These are phyloP conservation scores for Talaromyces amestolkiae DNA, from an alignment of 2,329 filamentous ascomycete genomes.

Conservation along the genomic window DNA sequence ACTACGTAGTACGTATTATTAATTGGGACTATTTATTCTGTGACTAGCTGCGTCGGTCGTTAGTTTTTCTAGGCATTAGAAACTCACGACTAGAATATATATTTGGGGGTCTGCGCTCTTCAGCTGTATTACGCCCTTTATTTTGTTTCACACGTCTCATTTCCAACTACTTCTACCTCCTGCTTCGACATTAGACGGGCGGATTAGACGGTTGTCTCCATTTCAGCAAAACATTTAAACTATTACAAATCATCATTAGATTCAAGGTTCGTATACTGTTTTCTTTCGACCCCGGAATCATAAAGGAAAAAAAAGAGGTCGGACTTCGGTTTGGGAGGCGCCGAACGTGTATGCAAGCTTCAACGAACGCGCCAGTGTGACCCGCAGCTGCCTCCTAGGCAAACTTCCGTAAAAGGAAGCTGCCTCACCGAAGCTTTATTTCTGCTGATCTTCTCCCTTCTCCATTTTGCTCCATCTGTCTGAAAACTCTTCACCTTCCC, in stretches of 20 bases:
- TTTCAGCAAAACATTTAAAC: not conserved
- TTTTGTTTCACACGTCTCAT: not conserved
- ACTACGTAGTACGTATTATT: not conserved
- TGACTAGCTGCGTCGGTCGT: not conserved
- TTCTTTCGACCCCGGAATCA: not conserved
- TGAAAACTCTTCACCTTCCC: not conserved
- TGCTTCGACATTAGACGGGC: not conserved
- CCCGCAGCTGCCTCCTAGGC: slow-evolving; percentile 4
- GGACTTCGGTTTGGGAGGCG: not conserved
- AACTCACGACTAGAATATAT: not conserved
- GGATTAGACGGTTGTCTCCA: not conserved
- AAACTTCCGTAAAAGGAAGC: slow-evolving; percentile 2
- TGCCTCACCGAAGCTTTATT: not conserved
- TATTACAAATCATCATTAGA: not conserved
- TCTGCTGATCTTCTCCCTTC: not conserved
- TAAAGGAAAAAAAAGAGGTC: not conserved
- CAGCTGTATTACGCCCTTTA: not conserved
- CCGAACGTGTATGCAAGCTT: not conserved
- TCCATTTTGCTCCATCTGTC: not conserved
- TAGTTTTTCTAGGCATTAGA: not conserved
- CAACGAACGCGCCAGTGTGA: not conserved
- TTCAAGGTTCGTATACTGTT: not conserved
- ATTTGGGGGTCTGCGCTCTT: slow-evolving; percentile 5
- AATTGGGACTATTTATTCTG: not conserved
- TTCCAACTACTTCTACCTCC: not conserved